Evolutionary conservation across 2,329 filamentous ascomycete genomes (phyloP).

Genomic region (Ceratocystis smalleyi): DNA sequence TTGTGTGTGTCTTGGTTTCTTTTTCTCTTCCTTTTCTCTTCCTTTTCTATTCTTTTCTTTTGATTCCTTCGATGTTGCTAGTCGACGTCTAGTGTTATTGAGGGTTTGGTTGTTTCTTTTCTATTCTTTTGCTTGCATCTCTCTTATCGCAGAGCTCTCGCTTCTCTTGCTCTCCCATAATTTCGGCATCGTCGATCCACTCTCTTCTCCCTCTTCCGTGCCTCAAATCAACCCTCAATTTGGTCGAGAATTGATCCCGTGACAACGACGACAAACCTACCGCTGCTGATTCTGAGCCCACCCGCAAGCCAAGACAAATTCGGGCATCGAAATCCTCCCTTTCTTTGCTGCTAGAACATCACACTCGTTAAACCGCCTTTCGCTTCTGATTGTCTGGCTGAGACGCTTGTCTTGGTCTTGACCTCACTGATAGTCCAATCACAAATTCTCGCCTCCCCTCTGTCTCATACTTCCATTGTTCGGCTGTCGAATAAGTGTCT

Average conservation of each 20-base stretch:
- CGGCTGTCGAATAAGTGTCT: background rate
- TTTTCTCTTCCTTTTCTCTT: background rate
- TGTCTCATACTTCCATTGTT: background rate
- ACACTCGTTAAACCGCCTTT: background rate
- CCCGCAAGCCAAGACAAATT: background rate
- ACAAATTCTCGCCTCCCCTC: background rate
- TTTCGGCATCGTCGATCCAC: background rate
- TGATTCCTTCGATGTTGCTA: background rate
- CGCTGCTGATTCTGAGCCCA: no score
- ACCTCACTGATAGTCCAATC: background rate
- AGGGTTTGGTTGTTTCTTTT: background rate
- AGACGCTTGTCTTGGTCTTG: background rate
- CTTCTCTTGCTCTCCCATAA: background rate
- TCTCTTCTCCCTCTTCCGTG: background rate
- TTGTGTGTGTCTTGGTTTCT: background rate
- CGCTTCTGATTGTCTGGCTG: background rate
- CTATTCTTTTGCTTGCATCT: background rate
- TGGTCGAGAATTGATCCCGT: no score
- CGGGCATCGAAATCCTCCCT: background rate
- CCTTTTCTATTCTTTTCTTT: background rate
- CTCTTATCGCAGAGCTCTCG: background rate
- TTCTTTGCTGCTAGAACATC: background rate
- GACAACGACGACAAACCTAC: no score
- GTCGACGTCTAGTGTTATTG: background rate
- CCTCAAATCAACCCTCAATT: background rate